These are phyloP conservation scores for Phyllosticta paracitricarpa DNA, from an alignment of 2,329 filamentous ascomycete genomes.

Conservation along the genomic window DNA sequence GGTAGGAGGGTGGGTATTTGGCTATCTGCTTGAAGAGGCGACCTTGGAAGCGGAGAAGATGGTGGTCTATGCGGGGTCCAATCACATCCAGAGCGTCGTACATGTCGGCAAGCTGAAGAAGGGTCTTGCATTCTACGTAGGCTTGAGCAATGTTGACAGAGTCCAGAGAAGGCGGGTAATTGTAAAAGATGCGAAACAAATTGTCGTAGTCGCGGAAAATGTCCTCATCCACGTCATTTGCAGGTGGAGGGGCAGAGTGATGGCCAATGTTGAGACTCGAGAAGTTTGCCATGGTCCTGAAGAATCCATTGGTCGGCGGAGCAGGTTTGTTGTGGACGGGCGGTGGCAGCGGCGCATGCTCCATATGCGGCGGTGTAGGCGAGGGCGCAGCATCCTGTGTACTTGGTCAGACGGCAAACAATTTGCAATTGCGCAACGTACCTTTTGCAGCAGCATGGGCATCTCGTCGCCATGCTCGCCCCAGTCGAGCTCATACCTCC, in stretches of 20 bases:
- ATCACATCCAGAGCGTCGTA: constrained; percentile 86
- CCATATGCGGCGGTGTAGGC: constrained; percentile 18
- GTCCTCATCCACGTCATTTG: constrained; percentile 51
- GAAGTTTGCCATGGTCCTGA: constrained; percentile 79
- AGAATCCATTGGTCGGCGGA: constrained; percentile 60
- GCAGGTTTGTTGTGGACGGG: constrained; percentile 53
- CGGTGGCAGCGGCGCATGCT: constrained; percentile 35
- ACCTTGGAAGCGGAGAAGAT: constrained; percentile 82
- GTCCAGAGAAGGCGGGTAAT: constrained; percentile 74
- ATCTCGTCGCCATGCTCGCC: constrained; percentile 63
- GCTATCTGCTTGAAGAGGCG: constrained; percentile 92
- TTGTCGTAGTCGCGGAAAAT: constrained; percentile 90
- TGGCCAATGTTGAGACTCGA: constrained; percentile 45
- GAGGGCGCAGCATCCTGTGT: constrained; percentile 7
- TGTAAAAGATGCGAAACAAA: constrained; percentile 92
- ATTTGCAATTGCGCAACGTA: constrained; percentile 22
- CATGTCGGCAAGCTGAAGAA: constrained; percentile 82
- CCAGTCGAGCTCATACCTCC: constrained; percentile 82
- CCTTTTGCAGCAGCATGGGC: constrained; percentile 80
- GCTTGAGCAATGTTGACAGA: constrained; percentile 82
- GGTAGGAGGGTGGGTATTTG: constrained; percentile 87
- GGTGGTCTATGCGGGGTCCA: constrained; percentile 83
- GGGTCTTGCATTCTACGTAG: constrained; percentile 86
- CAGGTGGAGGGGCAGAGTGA: constrained; percentile 18
- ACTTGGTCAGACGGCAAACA: constrained; percentile 18